Base-by-base conservation (phyloP, 306 rosid species). In the Casuarina equisetifolia region DNA sequence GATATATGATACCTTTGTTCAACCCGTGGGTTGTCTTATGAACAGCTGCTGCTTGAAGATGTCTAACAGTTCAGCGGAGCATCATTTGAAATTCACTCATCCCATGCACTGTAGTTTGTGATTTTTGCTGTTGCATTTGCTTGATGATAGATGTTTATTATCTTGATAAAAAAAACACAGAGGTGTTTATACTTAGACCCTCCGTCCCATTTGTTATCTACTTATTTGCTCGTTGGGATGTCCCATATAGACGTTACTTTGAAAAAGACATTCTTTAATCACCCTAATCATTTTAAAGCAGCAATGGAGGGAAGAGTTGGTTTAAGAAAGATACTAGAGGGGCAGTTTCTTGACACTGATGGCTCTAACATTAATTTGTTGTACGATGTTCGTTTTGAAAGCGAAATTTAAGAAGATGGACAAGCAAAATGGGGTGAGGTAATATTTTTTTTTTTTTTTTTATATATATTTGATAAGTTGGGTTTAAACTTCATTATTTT, bases 41-140 rank as follows among this genome's bases (percentile, higher is more conserved):
- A 84, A 64, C 88, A 95, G 97, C 45, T 69, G 36, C 84, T 77
- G 80, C 88, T 72, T 82, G 92, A 74, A 90, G 46, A 74, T 70
- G 52, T 83, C 79, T 80, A 46, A 68, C 50, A 46, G 64, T 63
- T 48, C 13, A 9, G 51, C 55, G 58, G 66, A 77, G 69, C 78
- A 32, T 81, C 36, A 16, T 74, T 75, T 58, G 73, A 76, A 42
- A 76, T 55, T 57, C 32, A 53, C 10, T 38, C 43, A 38, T 67
- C 9, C 36, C 2, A 40, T 78, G 75, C 74, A 57, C 44, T 51
- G 79, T 32, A 6, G 49, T 53, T 72, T 61, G 46, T 25, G 38
- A 35, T 58, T 70, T 72, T 13, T 51, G 59, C 19, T 75, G 19
- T 75, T 46, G 17, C 50, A n/a, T 72, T 59, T 46, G 52, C 55